Base-by-base conservation (phyloP, 1,284 basidiomycete species). In the Pseudozyma sp. region DNA sequence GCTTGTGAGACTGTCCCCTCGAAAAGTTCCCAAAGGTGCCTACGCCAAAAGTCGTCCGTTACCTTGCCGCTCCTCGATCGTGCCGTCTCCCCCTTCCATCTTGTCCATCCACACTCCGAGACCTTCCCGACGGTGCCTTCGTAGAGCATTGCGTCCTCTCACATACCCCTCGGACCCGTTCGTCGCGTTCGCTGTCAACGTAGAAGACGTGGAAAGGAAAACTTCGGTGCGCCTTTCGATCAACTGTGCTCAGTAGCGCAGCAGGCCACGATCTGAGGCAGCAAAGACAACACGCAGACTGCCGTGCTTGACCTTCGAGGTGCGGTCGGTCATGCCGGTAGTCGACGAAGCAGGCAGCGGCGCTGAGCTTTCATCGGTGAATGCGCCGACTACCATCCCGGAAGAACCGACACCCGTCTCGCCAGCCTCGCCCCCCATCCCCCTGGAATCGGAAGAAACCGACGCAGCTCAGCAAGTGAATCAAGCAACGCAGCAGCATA, bases 301-400 rank as follows among this genome's bases (percentile, higher is more conserved):
- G 14, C 8, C 35, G 7, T 31, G 8, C 24, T 39, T 33, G 29
- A 30, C n/a, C 31, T 34, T 13, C 31, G 19, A 19, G 6, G 31
- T 29, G 16, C 3, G 17, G 3, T 9, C 50, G 16, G 16, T 40
- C 31, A 67, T 67, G 64, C 16, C 43, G 19, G 19, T n/a, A 17
- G 51, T 50, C 13, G 44, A 49, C 35, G 49, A 58, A 7, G 45
- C 43, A 4, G 46, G 47, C 40, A 55, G 46, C n/a, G 33, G 14
- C n/a, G 52, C 14, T 34, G 63, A 61, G 29, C 53, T 37, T n/a
- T 48, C n/a, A 8, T 61, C 64, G 2, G 56, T 33, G 5, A 47
- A 56, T 33, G 64, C 64, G 39, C 64, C 64, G 13, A 67, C 64
- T 33, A 67, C 64, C 17, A 67, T 67, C 24, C 64, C 64, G 42